Evolutionary conservation across 2,329 filamentous ascomycete species (phyloP).

Genomic region (Fusarium bactridioides): DNA sequence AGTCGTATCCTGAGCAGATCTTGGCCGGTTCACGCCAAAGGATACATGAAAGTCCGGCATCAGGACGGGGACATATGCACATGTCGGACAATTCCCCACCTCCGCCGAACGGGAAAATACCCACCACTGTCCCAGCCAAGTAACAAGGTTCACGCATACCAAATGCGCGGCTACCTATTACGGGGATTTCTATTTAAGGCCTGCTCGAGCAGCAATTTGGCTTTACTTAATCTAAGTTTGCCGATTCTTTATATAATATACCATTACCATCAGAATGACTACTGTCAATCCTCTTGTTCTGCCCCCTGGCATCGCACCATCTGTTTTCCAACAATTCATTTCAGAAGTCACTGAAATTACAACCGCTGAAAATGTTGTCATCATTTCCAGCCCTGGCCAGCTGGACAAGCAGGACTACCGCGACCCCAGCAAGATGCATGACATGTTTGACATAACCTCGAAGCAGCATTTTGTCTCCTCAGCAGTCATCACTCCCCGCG

Average conservation of each 20-base stretch:
- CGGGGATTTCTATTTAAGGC: not conserved
- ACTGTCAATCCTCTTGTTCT: conserved; percentile 1
- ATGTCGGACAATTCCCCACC: not conserved
- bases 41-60: too few relatives aligned
- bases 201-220: not conserved
- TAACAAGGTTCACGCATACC: fast-evolving
- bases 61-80: not conserved
- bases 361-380: conserved; percentile 8
- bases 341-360: not conserved
- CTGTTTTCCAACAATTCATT: conserved; percentile 22
- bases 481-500: conserved; percentile 18
- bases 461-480: conserved; percentile 28
- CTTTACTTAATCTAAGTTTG: not conserved
- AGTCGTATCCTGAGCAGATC: not conserved
- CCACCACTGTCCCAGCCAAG: not conserved
- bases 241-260: not conserved
- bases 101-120: not conserved
- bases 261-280: not conserved
- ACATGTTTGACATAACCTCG: conserved; percentile 30
- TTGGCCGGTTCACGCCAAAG: not conserved
- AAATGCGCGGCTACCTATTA: fast-evolving
- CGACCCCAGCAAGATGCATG: conserved; percentile 28
- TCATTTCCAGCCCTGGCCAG: conserved; percentile 7
- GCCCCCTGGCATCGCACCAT: conserved; percentile 1
- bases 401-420: conserved; percentile 19